These are phyloP conservation scores for Rubia peregrina DNA, from an alignment of 305 asterid species.

Conservation along the genomic window DNA sequence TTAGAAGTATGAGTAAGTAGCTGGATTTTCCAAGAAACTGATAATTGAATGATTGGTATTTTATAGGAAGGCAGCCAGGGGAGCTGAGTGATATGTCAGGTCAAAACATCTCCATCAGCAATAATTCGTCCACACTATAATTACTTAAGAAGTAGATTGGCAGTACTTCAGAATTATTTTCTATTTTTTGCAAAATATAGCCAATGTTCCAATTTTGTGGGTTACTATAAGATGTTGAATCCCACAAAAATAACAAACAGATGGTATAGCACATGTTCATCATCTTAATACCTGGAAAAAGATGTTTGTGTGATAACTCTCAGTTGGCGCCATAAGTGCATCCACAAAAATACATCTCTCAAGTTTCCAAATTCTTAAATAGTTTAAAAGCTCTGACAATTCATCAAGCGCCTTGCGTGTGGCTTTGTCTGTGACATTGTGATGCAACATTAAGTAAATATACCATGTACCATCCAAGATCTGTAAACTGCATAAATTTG, in stretches of 20 bases:
- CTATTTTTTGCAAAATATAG: background rate
- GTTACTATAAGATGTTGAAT: background rate
- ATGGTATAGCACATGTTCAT: background rate
- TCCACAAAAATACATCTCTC: conserved; percentile 59
- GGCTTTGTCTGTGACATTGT: conserved; percentile 56
- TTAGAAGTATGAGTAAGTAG: background rate
- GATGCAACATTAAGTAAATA: conserved; percentile 16
- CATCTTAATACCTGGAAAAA: conserved; percentile 71
- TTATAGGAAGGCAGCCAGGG: background rate
- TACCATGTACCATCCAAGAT: conserved; percentile 1
- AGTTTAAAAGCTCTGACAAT: conserved; percentile 71
- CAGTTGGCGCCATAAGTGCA: conserved; percentile 95
- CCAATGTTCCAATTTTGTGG: background rate
- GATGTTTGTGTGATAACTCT: conserved; percentile 70
- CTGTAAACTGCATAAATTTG: conserved; percentile 1
- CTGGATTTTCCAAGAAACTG: background rate
- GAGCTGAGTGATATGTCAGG: background rate
- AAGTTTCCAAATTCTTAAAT: conserved; percentile 76
- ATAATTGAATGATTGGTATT: background rate
- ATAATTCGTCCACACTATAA: background rate
- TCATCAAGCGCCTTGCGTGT: conserved; percentile 92
- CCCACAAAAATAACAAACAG: background rate
- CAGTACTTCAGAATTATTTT: background rate
- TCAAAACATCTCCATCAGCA: background rate
- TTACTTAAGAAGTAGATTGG: background rate